Conservation (phyloP, 2,329 filamentous ascomycete species). For the Escovopsis sp. region DNA sequence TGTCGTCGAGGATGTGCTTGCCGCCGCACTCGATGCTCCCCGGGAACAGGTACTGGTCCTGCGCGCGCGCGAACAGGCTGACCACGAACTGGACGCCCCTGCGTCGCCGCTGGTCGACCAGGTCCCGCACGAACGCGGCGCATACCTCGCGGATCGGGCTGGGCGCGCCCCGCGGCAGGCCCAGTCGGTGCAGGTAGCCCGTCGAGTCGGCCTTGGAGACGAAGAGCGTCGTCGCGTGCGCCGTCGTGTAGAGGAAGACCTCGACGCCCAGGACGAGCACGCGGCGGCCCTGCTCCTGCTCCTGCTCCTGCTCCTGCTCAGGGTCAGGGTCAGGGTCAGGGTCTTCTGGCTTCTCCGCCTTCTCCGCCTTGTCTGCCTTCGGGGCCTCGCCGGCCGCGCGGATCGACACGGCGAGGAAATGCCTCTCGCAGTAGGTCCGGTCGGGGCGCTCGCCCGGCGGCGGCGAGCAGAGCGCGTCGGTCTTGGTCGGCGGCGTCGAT, state of each 20-base stretch:
- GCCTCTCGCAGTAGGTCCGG: slow-evolving; percentile 72
- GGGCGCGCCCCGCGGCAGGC: slow-evolving; percentile 43
- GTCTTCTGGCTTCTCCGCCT: too few relatives aligned
- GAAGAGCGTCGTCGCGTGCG: slow-evolving; percentile 71
- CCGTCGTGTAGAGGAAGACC: slow-evolving; percentile 73
- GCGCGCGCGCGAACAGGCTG: slow-evolving; percentile 82
- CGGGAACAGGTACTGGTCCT: slow-evolving; percentile 89
- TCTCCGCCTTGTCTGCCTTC: too few relatives aligned
- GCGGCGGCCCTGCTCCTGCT: slow-evolving; percentile 8
- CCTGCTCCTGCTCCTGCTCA: slow-evolving; percentile 3
- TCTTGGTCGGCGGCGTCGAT: slow-evolving; percentile 66
- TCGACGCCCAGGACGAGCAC: slow-evolving; percentile 75
- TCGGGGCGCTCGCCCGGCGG: slow-evolving; percentile 58
- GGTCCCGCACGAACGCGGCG: slow-evolving; percentile 59
- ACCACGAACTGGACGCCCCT: slow-evolving; percentile 56
- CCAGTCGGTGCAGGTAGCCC: slow-evolving; percentile 60
- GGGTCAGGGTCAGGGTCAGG: slow-evolving; percentile 5
- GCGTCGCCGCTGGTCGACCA: slow-evolving; percentile 53
- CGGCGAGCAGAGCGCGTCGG: slow-evolving; percentile 63
- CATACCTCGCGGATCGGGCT: slow-evolving; percentile 65
- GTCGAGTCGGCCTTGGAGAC: slow-evolving; percentile 96
- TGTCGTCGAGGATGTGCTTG: slow-evolving; percentile 87
- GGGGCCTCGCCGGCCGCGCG: slow-evolving; percentile 9
- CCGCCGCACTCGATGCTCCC: slow-evolving; percentile 70
- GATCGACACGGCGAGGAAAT: slow-evolving; percentile 49